These are phyloP conservation scores for Phytophthora pinifolia DNA, from an alignment of 352 stramenopile species.

Conservation along the genomic window DNA sequence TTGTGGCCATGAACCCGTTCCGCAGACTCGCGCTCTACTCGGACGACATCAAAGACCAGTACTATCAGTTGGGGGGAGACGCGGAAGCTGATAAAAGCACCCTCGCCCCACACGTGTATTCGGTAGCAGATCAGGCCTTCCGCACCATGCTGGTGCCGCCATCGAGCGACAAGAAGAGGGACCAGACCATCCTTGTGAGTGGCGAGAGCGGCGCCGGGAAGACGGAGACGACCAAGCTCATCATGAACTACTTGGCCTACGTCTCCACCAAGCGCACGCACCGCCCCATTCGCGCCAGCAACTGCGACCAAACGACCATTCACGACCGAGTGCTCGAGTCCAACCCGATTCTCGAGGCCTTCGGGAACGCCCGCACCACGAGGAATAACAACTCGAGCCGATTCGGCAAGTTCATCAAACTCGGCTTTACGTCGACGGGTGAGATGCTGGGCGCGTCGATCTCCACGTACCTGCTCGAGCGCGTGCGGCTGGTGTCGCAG, in stretches of 20 bases:
- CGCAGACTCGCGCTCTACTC: constrained; percentile 69
- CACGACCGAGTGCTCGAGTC: constrained; percentile 92
- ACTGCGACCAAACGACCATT: constrained; percentile 53
- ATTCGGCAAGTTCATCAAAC: constrained; percentile 97
- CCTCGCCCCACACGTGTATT: constrained; percentile 86
- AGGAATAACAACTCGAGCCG: constrained; percentile 96
- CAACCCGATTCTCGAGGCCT: constrained; percentile 96
- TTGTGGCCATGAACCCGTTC: constrained; percentile 88
- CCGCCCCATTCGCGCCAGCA: constrained; percentile 22
- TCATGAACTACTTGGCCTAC: constrained; percentile 96
- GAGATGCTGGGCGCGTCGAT: constrained; percentile 82
- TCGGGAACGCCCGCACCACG: constrained; percentile 95
- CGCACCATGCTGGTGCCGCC: constrained; percentile 75
- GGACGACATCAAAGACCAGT: constrained; percentile 65
- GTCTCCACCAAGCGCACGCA: constrained; percentile 58
- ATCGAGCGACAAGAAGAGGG: constrained; percentile 43
- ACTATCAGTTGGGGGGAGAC: constrained; percentile 61
- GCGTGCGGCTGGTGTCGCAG: constrained; percentile 93
- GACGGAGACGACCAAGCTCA: constrained; percentile 97
- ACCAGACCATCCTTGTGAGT: constrained; percentile 96
- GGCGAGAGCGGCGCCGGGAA: constrained; percentile 95
- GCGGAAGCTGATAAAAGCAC: constrained; percentile 48
- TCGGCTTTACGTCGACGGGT: constrained; percentile 82
- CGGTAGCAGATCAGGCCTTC: constrained; percentile 81
- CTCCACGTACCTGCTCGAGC: constrained; percentile 96